phyloP scores from a whole-genome alignment of 306 rosid species.

The Pyrus bretschneideri region DNA sequence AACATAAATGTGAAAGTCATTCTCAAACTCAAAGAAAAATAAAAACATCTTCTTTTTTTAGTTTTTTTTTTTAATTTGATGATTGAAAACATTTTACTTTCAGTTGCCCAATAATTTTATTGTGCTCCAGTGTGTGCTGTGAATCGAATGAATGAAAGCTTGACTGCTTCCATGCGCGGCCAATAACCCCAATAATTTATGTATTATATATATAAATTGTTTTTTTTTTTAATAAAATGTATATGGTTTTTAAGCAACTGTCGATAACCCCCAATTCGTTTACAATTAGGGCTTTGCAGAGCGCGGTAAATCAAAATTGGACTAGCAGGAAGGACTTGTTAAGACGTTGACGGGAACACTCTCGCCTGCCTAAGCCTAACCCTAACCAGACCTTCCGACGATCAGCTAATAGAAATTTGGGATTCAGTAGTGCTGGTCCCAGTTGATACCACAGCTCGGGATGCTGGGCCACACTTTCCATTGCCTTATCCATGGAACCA shows the following conservation, averaged over 20 bases:
- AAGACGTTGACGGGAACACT: not conserved
- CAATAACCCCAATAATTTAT: too few relatives aligned
- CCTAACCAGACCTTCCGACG: not conserved
- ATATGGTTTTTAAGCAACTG: too few relatives aligned
- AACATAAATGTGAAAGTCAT: too few relatives aligned
- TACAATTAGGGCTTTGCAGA: not conserved
- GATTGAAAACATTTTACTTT: accelerated
- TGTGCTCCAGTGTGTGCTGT: too few relatives aligned
- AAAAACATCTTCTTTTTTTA: too few relatives aligned
- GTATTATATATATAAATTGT: too few relatives aligned
- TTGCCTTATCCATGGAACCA: not conserved
- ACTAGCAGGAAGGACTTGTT: not conserved
- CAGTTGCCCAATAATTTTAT: too few relatives aligned
- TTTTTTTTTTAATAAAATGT: too few relatives aligned
- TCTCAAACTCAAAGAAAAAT: too few relatives aligned
- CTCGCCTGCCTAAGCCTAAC: not conserved
- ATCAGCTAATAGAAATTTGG: not conserved
- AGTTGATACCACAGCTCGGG: not conserved
- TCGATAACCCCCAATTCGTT: not conserved
- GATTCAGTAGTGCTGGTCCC: not conserved
- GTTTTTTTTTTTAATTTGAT: too few relatives aligned
- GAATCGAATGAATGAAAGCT: too few relatives aligned
- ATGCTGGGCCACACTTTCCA: not conserved
- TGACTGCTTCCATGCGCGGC: too few relatives aligned
- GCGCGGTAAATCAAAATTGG: not conserved